Evolutionary conservation across 768 basidiomycete species (phyloP), one percentile per base, ranked within the genome.

Genomic region (Phylloporus sp.): DNA sequence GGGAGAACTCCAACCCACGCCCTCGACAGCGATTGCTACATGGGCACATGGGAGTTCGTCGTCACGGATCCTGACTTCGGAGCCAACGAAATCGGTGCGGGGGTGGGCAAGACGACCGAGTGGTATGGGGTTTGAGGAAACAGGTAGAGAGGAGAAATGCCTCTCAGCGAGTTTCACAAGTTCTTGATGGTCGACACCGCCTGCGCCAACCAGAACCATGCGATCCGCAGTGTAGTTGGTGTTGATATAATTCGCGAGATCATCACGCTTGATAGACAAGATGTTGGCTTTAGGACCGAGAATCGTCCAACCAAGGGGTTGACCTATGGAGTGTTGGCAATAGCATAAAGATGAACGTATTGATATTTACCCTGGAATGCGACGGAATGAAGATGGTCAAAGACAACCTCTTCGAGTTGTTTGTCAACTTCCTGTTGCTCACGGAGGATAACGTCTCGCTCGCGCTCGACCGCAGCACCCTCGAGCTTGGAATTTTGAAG

Each of bases 381-480:
- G 53, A 97, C 84, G 36, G 95, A 76, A 68, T 99, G 96, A 49
- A 99, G 71, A 65, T 99, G 96, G 72, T 98, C 96, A 59, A 99
- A 98, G 9, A 98, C 91, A 60, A 98, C 94, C 69, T 98, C 96
- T 73, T 97, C 94, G 42, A 89, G 70, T 75, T 96, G 93, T 74
- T 98, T 98, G 72, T 96, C 93, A 24, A 98, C 96, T 73, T 98
- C 96, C 73, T 97, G 90, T 72, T 96, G 94, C 68, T 99, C 96
- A 53, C 96, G 78, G 45, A 98, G 69, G 56, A 98, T 98, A 33
- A 98, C 94, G 65, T 94, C 92, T 35, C 94, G 82, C 73, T 98
- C 96, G 54, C 94, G 76, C 71, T 98, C 96, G 56, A 99, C 83
- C 1, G 94, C 93, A 22, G 75, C 55, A 42, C 67, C 69, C 63